Evolutionary conservation across 345 rosid genomes (phyloP).

Genomic region (Murraya paniculata): DNA sequence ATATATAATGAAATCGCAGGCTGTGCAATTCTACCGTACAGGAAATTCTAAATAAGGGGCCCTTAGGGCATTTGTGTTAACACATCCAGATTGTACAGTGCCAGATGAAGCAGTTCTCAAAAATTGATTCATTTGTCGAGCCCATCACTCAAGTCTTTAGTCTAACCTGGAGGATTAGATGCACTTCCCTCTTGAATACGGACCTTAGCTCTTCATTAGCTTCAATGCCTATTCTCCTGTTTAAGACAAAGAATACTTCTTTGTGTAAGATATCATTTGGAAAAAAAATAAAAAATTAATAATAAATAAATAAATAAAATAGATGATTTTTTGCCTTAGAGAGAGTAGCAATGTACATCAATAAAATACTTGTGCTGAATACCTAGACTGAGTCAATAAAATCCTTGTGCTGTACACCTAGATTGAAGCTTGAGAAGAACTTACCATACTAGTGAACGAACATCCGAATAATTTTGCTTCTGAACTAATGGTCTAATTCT

Average conservation of each 20-base stretch:
- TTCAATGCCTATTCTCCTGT: conserved; percentile 89
- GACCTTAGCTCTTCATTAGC: conserved; percentile 92
- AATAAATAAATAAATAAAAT: neutral
- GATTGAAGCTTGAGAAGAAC: neutral
- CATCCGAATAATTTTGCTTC: neutral
- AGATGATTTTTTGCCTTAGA: neutral
- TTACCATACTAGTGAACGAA: neutral
- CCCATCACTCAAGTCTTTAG: conserved; percentile 57
- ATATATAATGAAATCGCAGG: too few relatives aligned
- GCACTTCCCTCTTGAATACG: conserved; percentile 74
- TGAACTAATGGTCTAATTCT: neutral
- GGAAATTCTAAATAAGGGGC: neutral
- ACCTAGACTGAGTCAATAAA: neutral
- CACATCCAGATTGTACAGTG: neutral
- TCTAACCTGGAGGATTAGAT: conserved; percentile 82
- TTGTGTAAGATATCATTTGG: neutral
- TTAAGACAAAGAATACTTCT: neutral
- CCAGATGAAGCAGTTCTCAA: neutral
- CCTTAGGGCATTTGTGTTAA: neutral
- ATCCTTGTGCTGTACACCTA: neutral
- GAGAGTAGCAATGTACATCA: neutral
- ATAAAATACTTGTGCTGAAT: neutral
- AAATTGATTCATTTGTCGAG: neutral
- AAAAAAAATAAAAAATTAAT: neutral
- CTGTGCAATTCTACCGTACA: too few relatives aligned